phyloP scores from a whole-genome alignment of 768 basidiomycete genomes.

The Cytidiella melzeri region DNA sequence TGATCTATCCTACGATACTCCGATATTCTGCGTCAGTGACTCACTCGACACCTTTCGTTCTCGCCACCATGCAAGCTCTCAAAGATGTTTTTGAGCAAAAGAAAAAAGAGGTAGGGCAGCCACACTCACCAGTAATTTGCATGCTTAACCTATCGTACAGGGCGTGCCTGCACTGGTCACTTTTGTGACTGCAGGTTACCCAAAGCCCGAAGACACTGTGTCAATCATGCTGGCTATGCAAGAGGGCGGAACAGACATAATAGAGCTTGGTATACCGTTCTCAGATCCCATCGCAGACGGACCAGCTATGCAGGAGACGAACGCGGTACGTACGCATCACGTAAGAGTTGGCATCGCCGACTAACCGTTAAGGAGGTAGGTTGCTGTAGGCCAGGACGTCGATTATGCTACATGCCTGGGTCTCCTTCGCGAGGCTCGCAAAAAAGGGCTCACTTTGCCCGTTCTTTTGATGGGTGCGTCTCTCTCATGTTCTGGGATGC shows the following conservation, averaged over 20 bases:
- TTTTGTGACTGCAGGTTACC: slow-evolving; percentile 94
- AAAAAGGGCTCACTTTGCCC: slow-evolving; percentile 76
- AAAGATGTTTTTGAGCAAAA: slow-evolving; percentile 66
- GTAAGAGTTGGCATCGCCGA: not conserved
- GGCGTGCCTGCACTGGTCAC: slow-evolving; percentile 65
- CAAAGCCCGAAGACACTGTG: slow-evolving; percentile 71
- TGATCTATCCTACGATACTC: no score
- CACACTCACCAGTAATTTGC: not conserved
- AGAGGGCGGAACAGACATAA: slow-evolving; percentile 87
- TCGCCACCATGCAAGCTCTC: slow-evolving; percentile 57
- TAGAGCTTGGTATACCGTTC: slow-evolving; percentile 94
- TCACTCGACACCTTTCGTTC: slow-evolving; percentile 1
- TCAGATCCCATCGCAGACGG: slow-evolving; percentile 97
- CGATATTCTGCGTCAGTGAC: no score
- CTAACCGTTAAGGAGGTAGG: slow-evolving; percentile 35
- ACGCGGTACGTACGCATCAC: slow-evolving; percentile 59
- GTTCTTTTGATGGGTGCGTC: slow-evolving; percentile 88
- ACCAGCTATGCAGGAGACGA: slow-evolving; percentile 86
- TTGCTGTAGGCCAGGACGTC: slow-evolving; percentile 76
- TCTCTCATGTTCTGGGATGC: not conserved
- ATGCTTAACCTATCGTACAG: slow-evolving; percentile 26
- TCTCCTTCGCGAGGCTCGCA: slow-evolving; percentile 71
- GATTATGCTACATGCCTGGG: slow-evolving; percentile 72
- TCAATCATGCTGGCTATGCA: slow-evolving; percentile 89
- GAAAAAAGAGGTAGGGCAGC: slow-evolving; percentile 41